These are phyloP conservation scores for Lepidium didymum DNA, from an alignment of 345 rosid species.

Conservation along the genomic window DNA sequence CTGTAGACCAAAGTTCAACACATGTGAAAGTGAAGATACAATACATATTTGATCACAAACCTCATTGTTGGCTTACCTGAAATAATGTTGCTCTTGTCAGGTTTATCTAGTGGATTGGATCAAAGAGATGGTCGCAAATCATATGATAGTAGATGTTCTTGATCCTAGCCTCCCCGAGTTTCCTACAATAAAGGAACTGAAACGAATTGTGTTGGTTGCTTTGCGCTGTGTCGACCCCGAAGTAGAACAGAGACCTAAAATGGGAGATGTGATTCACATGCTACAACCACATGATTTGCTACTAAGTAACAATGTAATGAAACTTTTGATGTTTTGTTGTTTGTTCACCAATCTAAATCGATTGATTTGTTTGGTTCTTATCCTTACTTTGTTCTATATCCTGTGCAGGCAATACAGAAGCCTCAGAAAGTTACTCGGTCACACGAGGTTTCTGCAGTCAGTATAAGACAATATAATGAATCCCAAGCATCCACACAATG, in stretches of 20 bases:
- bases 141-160: slow-evolving; percentile 36
- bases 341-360: neutral
- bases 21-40: slow-evolving; percentile 27
- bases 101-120: slow-evolving; percentile 56
- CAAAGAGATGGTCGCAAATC: slow-evolving; percentile 55
- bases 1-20: slow-evolving; percentile 44
- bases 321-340: slow-evolving; percentile 9
- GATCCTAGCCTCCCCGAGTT: slow-evolving; percentile 51
- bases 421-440: slow-evolving; percentile 21
- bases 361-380: neutral
- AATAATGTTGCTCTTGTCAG: slow-evolving; percentile 25
- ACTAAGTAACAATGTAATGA: slow-evolving; percentile 42
- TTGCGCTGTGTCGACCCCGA: slow-evolving; percentile 68
- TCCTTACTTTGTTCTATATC: neutral
- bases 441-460: neutral
- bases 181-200: slow-evolving; percentile 56
- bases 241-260: slow-evolving; percentile 48
- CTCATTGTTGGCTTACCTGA: neutral
- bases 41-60: neutral
- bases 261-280: slow-evolving; percentile 76
- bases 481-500: neutral
- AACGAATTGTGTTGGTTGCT: slow-evolving; percentile 52
- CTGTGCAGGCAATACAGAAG: slow-evolving; percentile 26
- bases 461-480: slow-evolving; percentile 27
- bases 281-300: slow-evolving; percentile 62